Conservation (phyloP, 768 basidiomycete species). For the Pisolithus orientalis region DNA sequence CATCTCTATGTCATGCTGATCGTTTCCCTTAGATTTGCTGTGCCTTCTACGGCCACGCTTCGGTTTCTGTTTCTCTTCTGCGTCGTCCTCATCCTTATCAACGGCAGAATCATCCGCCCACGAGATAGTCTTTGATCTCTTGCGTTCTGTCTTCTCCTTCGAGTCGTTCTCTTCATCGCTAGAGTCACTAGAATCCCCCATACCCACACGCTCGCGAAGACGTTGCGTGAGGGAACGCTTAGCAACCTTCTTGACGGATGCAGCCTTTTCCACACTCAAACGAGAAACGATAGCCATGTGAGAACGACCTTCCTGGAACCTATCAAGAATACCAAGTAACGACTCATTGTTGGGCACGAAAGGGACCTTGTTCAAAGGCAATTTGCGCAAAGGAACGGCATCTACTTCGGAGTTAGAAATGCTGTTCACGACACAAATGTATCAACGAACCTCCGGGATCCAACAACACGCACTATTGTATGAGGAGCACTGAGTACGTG, state of each 20-base stretch:
- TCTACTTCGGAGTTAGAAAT: constrained; percentile 35
- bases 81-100: constrained; percentile 17
- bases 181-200: constrained; percentile 56
- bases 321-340: constrained; percentile 77
- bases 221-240: constrained; percentile 77
- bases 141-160: constrained; percentile 14
- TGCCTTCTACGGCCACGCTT: constrained; percentile 13
- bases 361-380: constrained; percentile 82
- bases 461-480: constrained; percentile 58
- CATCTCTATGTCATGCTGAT: constrained; percentile 21
- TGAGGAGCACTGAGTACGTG: neutral
- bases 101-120: constrained; percentile 30
- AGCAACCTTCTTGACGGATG: constrained; percentile 79
- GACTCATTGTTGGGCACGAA: constrained; percentile 85
- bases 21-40: constrained; percentile 7
- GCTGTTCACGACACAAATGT: neutral
- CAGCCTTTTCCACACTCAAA: constrained; percentile 64
- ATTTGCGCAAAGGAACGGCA: constrained; percentile 72
- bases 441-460: constrained; percentile 64
- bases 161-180: constrained; percentile 32
- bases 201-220: constrained; percentile 66
- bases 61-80: constrained; percentile 9
- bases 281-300: constrained; percentile 90
- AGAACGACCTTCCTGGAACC: constrained; percentile 83
- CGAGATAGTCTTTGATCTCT: constrained; percentile 22